A percentile compares a stretch with the other conserved stretches of the same genome.
phyloP scores from a whole-genome alignment of 257 asterid genomes.

The Ballota nigra region DNA sequence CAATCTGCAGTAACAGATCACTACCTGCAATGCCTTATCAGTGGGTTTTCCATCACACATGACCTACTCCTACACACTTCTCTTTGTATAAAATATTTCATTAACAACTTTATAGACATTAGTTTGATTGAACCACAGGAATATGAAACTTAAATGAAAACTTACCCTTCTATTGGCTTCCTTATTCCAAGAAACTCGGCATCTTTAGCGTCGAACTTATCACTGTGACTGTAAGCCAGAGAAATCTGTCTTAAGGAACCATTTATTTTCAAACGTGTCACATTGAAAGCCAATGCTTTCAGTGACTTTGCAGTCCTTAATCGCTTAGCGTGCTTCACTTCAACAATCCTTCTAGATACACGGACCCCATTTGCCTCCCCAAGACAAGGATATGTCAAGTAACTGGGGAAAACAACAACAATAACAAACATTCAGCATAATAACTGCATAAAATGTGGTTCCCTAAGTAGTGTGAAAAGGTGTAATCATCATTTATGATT shows the following conservation, averaged over 20 bases:
- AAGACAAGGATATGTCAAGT: slow-evolving; percentile 40
- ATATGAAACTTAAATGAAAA: neutral
- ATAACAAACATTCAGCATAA: neutral
- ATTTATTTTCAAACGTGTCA: slow-evolving; percentile 39
- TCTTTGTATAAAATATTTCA: no score
- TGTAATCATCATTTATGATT: slow-evolving; percentile 1
- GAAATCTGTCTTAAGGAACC: slow-evolving; percentile 54
- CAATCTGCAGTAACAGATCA: no score
- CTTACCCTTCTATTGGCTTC: slow-evolving; percentile 57
- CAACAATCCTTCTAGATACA: slow-evolving; percentile 37
- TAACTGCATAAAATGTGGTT: neutral
- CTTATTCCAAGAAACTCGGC: slow-evolving; percentile 36
- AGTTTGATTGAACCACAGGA: neutral
- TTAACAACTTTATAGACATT: neutral
- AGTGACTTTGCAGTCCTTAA: slow-evolving; percentile 52
- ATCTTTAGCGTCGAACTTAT: slow-evolving; percentile 38
- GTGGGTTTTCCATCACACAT: no score
- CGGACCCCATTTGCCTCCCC: slow-evolving; percentile 44
- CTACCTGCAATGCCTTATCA: no score
- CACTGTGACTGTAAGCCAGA: slow-evolving; percentile 39
- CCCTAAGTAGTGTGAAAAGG: neutral
- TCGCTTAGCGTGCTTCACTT: slow-evolving; percentile 42
- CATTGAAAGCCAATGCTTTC: slow-evolving; percentile 41
- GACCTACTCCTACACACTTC: no score
- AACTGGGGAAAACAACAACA: slow-evolving; percentile 24